These are phyloP conservation scores for Gyrodon lividus DNA, from an alignment of 768 basidiomycete genomes.

Conservation along the genomic window DNA sequence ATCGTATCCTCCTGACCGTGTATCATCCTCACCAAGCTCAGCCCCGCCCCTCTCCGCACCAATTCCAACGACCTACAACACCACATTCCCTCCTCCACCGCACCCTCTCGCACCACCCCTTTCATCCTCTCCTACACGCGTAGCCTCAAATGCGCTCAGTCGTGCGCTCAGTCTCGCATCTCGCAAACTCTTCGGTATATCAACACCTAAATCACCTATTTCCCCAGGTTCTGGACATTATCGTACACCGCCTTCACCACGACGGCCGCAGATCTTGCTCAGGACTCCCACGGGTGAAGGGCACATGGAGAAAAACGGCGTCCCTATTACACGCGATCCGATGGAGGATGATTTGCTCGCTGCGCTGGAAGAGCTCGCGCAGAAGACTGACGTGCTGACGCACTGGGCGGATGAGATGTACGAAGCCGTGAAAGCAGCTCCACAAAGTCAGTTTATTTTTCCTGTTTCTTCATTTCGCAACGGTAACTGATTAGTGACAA, in stretches of 20 bases:
- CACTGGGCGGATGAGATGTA: conserved; percentile 96
- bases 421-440: conserved; percentile 80
- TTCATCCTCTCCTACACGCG: conserved; percentile 67
- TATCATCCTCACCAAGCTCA: conserved; percentile 24
- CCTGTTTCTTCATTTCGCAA: background rate
- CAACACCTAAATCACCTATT: conserved; percentile 37
- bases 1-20: conserved; percentile 36
- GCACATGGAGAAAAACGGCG: conserved; percentile 28
- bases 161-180: conserved; percentile 79
- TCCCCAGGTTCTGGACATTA: conserved; percentile 38
- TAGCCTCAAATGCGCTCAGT: conserved; percentile 71
- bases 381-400: conserved; percentile 92
- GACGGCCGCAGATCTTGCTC: conserved; percentile 53
- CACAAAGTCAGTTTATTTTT: conserved; percentile 61
- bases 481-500: background rate
- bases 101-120: conserved; percentile 50
- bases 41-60: conserved; percentile 23
- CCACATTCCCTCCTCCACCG: conserved; percentile 70
- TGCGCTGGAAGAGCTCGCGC: conserved; percentile 82
- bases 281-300: conserved; percentile 37
- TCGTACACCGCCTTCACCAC: conserved; percentile 52
- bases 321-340: conserved; percentile 49
- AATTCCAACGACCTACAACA: conserved; percentile 30
- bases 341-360: conserved; percentile 84
- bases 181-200: conserved; percentile 74